These are phyloP conservation scores for Colletotrichum camelliae DNA, from an alignment of 2,329 filamentous ascomycete genomes.

Conservation along the genomic window DNA sequence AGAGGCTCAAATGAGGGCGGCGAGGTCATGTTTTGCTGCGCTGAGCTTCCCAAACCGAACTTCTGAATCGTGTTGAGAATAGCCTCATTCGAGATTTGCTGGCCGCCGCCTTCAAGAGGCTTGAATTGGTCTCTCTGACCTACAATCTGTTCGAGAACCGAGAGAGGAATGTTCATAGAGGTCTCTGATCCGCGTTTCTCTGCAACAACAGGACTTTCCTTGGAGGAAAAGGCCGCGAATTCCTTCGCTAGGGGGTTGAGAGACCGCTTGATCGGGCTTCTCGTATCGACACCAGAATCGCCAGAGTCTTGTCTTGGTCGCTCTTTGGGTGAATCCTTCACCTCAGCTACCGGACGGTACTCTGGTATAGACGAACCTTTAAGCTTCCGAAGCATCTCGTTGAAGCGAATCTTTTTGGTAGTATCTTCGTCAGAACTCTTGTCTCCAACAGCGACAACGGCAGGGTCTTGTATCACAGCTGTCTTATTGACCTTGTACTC, in stretches of 20 bases:
- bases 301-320: neutral
- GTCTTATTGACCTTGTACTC: neutral
- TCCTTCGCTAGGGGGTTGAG: conserved; percentile 20
- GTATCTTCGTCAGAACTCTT: neutral
- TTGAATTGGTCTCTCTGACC: neutral
- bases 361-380: neutral
- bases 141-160: neutral
- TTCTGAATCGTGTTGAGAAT: conserved; percentile 6
- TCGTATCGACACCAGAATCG: neutral
- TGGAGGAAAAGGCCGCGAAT: neutral
- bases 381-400: conserved; percentile 13
- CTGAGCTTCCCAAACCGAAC: neutral
- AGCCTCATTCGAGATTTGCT: neutral
- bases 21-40: neutral
- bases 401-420: neutral
- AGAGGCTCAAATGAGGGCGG: neutral
- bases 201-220: neutral
- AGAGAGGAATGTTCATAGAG: conserved; percentile 12
- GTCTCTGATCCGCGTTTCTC: conserved; percentile 1
- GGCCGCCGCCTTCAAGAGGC: neutral
- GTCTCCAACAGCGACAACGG: neutral
- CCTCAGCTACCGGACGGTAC: neutral
- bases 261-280: neutral
- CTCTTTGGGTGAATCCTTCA: neutral
- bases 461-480: conserved; percentile 8